Base-by-base conservation (phyloP, 805 yeast species). In the Candida peoriensis region DNA sequence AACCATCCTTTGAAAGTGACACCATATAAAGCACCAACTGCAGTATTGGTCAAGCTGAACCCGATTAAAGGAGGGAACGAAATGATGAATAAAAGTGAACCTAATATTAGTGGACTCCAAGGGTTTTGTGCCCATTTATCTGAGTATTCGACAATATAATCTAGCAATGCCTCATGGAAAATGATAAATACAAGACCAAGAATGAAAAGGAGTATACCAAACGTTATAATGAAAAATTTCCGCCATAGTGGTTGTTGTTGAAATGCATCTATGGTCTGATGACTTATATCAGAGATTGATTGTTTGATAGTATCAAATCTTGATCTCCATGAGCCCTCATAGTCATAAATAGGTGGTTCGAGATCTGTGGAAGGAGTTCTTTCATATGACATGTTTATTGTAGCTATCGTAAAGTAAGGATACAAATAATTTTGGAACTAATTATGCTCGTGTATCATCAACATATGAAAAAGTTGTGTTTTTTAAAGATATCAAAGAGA, bases 1-100 rank as follows among this genome's bases (percentile, higher is more conserved):
- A 81, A 67, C 93, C 95, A 93, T 0, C 96, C 97, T 28, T 65
- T 54, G 28, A 66, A 59, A 10, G 78, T 68, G 41, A 86, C 72
- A 2, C 97, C 97, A 55, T 80, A 93, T 8, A 81, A 72, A 73
- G 87, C 76, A 3, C 97, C 98, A 5, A 78, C 65, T 12, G 81
- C 53, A 30, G 82, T 69, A 14, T 81, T 70, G 14, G 84, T 57
- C 15, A 80, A 68, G 5, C 90, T 72, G 60, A 80, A 89, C 1
- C 98, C 98, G 22, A 87, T 58, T 46, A 90, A 44, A 2, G 97
- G 98, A 2, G 98, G 97, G 64, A 90, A 89, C 0, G 93, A 78
- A 5, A 89, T 88, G 2, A 70, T 19, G 44, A 81, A 72, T 4
- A 88, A 58, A 30, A 80, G 55, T 4, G 58, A 13, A 33, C 78